Evolutionary conservation across 768 basidiomycete genomes (phyloP), one percentile per base, ranked within the genome.

Genomic region (Boletus eberwhitei): DNA sequence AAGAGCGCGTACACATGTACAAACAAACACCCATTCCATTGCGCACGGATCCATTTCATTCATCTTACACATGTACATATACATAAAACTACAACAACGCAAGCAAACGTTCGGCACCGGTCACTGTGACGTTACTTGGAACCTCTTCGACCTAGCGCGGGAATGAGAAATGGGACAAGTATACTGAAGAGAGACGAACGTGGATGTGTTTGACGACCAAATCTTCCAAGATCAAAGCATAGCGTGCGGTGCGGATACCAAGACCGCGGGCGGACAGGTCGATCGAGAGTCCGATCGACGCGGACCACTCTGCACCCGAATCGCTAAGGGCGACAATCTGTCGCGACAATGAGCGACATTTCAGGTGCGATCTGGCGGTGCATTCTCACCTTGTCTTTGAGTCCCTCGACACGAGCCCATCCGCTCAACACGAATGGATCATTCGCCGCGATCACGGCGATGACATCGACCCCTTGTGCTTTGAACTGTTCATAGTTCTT

Each of bases 141-240:
- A 19, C 24, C 1, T 4, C 13, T 21, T 65, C 64, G 46, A 67
- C 53, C 65, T 66, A 2, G 35, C 1, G 31, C 2, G 21, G 12
- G 1, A 21, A 35, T 54, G 42, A 64, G 56, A 32, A 14, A 6
- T 7, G 14, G 4, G 21, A 34, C 2, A 0, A 3, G 13, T 8
- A 17, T 42, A 46, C 36, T 3, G 2, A 22, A 59, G 9, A 17
- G 61, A 39, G 29, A 71, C 79, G 48, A 59, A 83, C 87, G 64
- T 71, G 79, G 50, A 90, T 61, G 62, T 86, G 85, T 57, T 80
- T 81, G 62, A 93, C 81, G 57, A 84, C 80, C 50, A 89, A 78
- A 64, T 89, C 78, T 43, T 93, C 86, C 61, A 88, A 61, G 62
- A 89, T 71, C 53, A 89, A 59, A 29, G 83, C 86, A 57, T 82